A percentile compares a stretch with the other conserved stretches of the same genome.
These are phyloP conservation scores for Lonicera japonica DNA, from an alignment of 129 eudicot species.

Conservation along the genomic window DNA sequence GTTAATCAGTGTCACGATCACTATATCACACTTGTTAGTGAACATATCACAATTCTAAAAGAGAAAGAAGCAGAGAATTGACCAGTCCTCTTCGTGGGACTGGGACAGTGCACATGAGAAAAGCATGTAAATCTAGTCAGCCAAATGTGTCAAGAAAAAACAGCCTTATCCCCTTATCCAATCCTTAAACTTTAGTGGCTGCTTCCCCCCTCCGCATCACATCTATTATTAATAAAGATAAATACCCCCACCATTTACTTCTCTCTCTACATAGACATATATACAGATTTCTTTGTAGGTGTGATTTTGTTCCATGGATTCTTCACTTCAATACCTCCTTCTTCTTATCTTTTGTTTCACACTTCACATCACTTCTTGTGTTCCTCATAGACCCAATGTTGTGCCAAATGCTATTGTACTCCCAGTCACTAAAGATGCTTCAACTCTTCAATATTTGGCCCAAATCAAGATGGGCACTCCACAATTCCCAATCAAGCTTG, in stretches of 20 bases:
- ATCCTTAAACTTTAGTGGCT: background rate
- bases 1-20: too few species aligned
- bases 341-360: conserved; percentile 18
- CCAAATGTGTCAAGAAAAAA: conserved; percentile 12
- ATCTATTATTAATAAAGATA: too few species aligned
- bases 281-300: background rate
- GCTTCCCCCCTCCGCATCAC: conserved; percentile 25
- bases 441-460: conserved; percentile 60
- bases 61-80: too few species aligned
- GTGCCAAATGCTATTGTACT: conserved; percentile 28
- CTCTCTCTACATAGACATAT: background rate
- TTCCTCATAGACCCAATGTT: conserved; percentile 27
- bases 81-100: background rate
- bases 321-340: conserved; percentile 8
- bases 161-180: background rate
- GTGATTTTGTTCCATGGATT: conserved; percentile 21
- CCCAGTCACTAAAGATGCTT: conserved; percentile 38
- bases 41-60: too few species aligned
- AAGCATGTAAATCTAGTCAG: background rate
- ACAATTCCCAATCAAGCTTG: conserved; percentile 30
- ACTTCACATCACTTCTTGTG: conserved; percentile 12
- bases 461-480: conserved; percentile 37
- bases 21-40: too few species aligned
- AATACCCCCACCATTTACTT: background rate
- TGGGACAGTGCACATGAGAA: background rate